phyloP scores from a whole-genome alignment of 1,284 basidiomycete genomes.

The Ganoderma boninense region DNA sequence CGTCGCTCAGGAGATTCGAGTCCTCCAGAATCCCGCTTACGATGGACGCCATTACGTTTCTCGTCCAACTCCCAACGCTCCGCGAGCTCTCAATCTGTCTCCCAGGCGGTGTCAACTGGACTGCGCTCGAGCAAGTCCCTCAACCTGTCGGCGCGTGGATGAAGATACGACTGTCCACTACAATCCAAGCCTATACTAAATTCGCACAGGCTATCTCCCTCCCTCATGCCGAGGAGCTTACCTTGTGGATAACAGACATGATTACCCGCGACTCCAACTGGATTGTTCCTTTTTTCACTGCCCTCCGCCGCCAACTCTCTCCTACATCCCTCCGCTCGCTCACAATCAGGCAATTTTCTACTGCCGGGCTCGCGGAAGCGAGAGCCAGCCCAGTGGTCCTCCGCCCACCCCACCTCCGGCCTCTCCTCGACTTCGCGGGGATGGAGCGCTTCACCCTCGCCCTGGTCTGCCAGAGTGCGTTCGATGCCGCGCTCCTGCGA shows the following conservation, averaged over 20 bases:
- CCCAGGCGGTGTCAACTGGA: no score
- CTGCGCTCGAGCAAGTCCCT: no score
- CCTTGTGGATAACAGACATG: no score
- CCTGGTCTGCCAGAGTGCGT: no score
- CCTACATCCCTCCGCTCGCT: neutral
- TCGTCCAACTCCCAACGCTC: no score
- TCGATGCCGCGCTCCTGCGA: no score
- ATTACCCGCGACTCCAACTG: no score
- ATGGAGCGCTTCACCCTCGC: neutral
- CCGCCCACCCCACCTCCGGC: neutral
- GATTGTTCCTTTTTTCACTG: neutral
- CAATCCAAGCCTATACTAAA: neutral
- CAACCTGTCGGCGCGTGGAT: neutral
- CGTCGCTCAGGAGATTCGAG: no score
- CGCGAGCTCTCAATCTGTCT: no score
- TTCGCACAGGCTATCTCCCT: neutral
- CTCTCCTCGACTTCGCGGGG: neutral
- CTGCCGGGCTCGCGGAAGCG: neutral
- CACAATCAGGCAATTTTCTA: neutral
- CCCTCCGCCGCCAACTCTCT: neutral
- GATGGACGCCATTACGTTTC: no score
- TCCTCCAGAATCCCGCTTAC: no score
- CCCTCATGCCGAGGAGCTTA: no score
- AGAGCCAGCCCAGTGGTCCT: neutral
- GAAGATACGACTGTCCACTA: neutral